Conservation (phyloP, 2,329 filamentous ascomycete species). For the Hypoxylon sp. region DNA sequence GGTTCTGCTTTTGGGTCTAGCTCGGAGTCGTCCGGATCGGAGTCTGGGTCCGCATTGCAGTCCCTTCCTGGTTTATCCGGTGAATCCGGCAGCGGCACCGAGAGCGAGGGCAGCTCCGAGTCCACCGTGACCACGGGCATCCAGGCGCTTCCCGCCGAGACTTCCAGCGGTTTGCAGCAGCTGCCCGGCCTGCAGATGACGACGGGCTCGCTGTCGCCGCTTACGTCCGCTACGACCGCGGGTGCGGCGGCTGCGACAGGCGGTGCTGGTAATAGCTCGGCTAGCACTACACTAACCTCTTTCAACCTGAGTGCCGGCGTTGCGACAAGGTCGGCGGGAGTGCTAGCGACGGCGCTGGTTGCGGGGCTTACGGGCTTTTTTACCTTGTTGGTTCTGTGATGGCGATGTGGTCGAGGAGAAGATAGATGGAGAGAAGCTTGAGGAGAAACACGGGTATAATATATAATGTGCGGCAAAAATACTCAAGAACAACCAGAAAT, state of each 20-base stretch:
- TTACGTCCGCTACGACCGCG: slow-evolving; percentile 13
- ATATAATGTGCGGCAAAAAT: too few species aligned
- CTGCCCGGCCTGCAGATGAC: slow-evolving; percentile 29
- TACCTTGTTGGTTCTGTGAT: slow-evolving; percentile 26
- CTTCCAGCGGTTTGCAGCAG: slow-evolving; percentile 18
- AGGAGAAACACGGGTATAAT: too few species aligned
- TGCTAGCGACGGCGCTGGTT: slow-evolving; percentile 22
- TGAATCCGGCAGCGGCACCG: slow-evolving; percentile 10
- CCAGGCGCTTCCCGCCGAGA: slow-evolving; percentile 22
- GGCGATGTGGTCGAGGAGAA: not conserved
- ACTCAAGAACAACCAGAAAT: too few species aligned
- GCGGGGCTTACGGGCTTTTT: slow-evolving; percentile 29
- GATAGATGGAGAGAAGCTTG: slow-evolving; percentile 31
- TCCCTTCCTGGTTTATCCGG: not conserved
- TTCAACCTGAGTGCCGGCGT: slow-evolving; percentile 28
- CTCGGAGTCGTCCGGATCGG: not conserved
- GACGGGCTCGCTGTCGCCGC: slow-evolving; percentile 17
- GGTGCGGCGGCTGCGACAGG: slow-evolving; percentile 2
- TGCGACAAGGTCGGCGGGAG: slow-evolving; percentile 3
- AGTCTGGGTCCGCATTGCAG: not conserved
- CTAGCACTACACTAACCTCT: slow-evolving; percentile 14
- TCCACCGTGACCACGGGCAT: slow-evolving; percentile 1
- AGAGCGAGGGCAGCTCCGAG: slow-evolving; percentile 11
- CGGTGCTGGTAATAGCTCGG: not conserved
- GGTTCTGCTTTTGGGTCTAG: slow-evolving; percentile 5